These are phyloP conservation scores for Amborella trichopoda DNA, from an alignment of 164 flowering plant genomes.

Conservation along the genomic window DNA sequence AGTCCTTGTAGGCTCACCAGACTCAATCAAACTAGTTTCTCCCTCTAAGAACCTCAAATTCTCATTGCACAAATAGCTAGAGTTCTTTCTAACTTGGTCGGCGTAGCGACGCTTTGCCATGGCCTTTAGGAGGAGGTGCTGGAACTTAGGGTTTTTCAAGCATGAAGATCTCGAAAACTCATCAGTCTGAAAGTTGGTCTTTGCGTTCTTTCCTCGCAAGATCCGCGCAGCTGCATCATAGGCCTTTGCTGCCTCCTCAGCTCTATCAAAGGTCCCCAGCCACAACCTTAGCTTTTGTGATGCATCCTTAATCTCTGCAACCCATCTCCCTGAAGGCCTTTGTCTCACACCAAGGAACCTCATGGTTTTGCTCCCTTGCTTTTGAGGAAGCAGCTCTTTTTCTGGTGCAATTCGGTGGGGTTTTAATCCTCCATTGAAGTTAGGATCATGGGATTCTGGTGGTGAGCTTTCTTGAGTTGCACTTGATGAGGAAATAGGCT, in stretches of 20 bases:
- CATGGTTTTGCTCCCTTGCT: not conserved
- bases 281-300: slow-evolving; percentile 46
- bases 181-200: slow-evolving; percentile 31
- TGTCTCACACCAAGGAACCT: slow-evolving; percentile 48
- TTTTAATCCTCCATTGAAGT: too few relatives aligned
- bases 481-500: too few relatives aligned
- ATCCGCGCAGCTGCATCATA: slow-evolving; percentile 45
- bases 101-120: slow-evolving; percentile 21
- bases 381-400: too few relatives aligned
- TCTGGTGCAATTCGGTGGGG: too few relatives aligned
- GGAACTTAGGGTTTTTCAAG: slow-evolving; percentile 28
- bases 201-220: slow-evolving; percentile 45
- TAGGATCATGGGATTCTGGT: too few relatives aligned
- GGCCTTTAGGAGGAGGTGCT: slow-evolving; percentile 31
- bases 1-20: slow-evolving; percentile 5
- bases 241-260: slow-evolving; percentile 53
- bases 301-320: slow-evolving; percentile 45
- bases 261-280: slow-evolving; percentile 45
- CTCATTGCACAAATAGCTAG: not conserved
- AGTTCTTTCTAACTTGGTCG: slow-evolving; percentile 2
- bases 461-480: too few relatives aligned
- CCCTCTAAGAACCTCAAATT: slow-evolving; percentile 18
- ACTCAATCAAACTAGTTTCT: slow-evolving; percentile 31
- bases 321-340: slow-evolving; percentile 66
- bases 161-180: slow-evolving; percentile 11